Conservation (phyloP, 1,284 basidiomycete genomes). For the Ustilago trichophora region DNA sequence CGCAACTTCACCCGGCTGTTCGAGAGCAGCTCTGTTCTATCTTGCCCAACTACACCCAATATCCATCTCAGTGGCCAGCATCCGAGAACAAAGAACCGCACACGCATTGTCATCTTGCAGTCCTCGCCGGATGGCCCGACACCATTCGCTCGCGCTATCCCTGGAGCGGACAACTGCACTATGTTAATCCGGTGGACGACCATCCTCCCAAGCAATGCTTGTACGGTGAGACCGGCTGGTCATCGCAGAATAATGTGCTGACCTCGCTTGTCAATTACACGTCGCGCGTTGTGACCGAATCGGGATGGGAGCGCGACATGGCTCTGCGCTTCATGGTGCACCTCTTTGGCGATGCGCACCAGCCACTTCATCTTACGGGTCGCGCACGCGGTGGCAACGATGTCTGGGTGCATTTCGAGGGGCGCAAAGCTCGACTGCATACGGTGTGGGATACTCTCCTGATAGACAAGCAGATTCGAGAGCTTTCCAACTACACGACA, state of each 20-base stretch:
- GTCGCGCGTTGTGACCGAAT: constrained; percentile 31
- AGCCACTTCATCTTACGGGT: constrained; percentile 87
- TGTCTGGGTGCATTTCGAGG: constrained; percentile 66
- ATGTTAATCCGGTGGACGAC: constrained; percentile 78
- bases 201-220: constrained; percentile 78
- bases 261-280: constrained; percentile 59
- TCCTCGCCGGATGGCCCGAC: constrained; percentile 83
- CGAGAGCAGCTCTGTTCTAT: constrained; percentile 75
- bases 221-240: constrained; percentile 83
- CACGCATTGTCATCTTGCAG: constrained; percentile 66
- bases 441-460: constrained; percentile 84
- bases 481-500: constrained; percentile 77
- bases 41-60: constrained; percentile 70
- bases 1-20: constrained; percentile 81
- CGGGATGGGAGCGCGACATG: constrained; percentile 67
- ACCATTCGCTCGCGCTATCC: constrained; percentile 59
- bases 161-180: constrained; percentile 74
- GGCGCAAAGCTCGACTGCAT: constrained; percentile 72
- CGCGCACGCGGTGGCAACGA: constrained; percentile 85
- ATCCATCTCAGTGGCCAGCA: constrained; percentile 33
- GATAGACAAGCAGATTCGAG: constrained; percentile 81
- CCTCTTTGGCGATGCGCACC: constrained; percentile 88
- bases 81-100: constrained; percentile 1
- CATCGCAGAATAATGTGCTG: constrained; percentile 57
- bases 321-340: constrained; percentile 89